Base-by-base conservation (phyloP, 2,329 filamentous ascomycete species). In the Monosporascus cannonballus region DNA sequence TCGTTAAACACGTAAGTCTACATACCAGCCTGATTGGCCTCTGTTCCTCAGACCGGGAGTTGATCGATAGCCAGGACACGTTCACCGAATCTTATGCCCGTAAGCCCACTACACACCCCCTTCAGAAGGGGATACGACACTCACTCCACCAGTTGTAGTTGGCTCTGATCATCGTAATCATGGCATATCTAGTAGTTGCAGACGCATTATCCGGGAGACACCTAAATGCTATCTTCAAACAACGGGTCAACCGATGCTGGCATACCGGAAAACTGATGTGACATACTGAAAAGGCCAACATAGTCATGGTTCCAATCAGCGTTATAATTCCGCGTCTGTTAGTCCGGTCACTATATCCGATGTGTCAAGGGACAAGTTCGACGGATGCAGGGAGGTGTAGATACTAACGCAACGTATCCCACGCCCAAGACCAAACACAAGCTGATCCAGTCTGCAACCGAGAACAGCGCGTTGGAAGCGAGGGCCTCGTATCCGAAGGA, bases 401-500 rank as follows among this genome's bases (percentile, higher is more conserved):
- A 24, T 41, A 25, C 48, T 30, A 20, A 50, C 48, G 48, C 48
- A 24, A 50, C 24, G 22, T 41, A 50, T 22, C 48, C 48, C 8
- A 25, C 25, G 22, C 14, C 42, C 8, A 44, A 17, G 18, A 39
- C 37, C n/a, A 50, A 30, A 30, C 41, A 18, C 9, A 50, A 24
- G 3, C 6, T 4, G 9, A 51, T 22, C 50, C 50, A 51, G 20
- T 51, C 42, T 8, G 14, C 42, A 17, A 51, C 42, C 5, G 50
- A 51, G n/a, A 44, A 36, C 7, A 51, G 17, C 3, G 50, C 50
- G 38, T 51, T 51, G 3, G 50, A 44, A 17, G 8, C 15, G 15
- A 51, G 45, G 14, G 27, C 30, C 11, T 41, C 50, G 44, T 38
- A 51, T 14, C 50, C 50, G 46, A 51, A 51, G 22, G 41, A 47